These are phyloP conservation scores for Dipteronia dyeriana DNA, from an alignment of 345 rosid species.

Conservation along the genomic window DNA sequence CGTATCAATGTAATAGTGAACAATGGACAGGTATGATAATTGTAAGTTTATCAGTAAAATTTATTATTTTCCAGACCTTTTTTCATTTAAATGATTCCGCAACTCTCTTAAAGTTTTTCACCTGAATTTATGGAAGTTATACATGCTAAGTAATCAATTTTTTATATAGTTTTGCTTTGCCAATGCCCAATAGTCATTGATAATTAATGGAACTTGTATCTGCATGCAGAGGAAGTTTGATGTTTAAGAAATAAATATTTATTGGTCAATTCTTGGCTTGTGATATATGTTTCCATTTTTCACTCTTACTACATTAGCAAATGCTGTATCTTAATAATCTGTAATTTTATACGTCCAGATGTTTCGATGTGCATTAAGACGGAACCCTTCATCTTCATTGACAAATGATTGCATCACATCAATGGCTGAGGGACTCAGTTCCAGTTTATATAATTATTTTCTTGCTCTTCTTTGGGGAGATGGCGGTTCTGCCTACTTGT, in stretches of 20 bases:
- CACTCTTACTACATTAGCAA: background rate
- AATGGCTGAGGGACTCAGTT: conserved; percentile 81
- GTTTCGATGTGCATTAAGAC: conserved; percentile 75
- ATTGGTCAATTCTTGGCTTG: background rate
- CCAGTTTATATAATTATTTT: conserved; percentile 67
- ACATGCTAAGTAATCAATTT: background rate
- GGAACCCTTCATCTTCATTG: conserved; percentile 77
- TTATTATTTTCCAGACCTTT: background rate
- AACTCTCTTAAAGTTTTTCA: background rate
- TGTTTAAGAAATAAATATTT: background rate
- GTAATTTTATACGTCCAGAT: conserved; percentile 47
- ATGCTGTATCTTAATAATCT: background rate
- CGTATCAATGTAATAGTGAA: conserved; percentile 72
- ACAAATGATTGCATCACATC: conserved; percentile 83
- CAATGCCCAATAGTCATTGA: background rate
- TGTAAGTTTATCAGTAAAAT: background rate
- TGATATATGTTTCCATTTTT: conserved; percentile 9
- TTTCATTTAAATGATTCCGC: background rate
- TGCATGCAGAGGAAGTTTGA: background rate
- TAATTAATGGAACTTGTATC: conserved; percentile 1
- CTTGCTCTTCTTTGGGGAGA: conserved; percentile 88
- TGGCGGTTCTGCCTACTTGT: conserved; percentile 40
- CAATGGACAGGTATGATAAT: conserved; percentile 66
- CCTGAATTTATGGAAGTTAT: background rate
- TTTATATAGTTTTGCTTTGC: conserved; percentile 2